Evolutionary conservation across 371 early-diverging fungal genomes (phyloP), one percentile per base, ranked within the genome.

Genomic region (Polyrhizophydium stewartii): DNA sequence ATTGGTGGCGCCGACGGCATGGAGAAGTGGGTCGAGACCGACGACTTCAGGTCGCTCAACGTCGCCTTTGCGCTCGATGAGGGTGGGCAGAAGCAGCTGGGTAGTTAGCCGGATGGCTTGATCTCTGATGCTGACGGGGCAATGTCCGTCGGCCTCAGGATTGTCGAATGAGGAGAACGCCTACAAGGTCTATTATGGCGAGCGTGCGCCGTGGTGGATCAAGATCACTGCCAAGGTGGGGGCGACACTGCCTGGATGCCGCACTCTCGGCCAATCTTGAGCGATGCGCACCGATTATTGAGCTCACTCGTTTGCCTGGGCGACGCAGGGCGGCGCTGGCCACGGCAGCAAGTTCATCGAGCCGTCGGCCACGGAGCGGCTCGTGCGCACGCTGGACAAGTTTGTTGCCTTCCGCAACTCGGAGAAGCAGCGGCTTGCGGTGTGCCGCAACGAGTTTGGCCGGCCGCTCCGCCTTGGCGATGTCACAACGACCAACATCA

Each of bases 31-130:
- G 77, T 86, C 35, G 72, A 84, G 56, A 80, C 79, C 24, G 66
- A 72, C 27, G 80, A 79, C 60, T 92, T 89, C 69, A 69, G 71
- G 55, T 66, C 65, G 10, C 77, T 92, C 33, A 88, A 89, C 52
- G 78, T 87, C 27, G 92, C 84, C n/a, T 85, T 91, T 69, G 85
- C 84, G 16, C 74, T 91, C 46, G 92, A 92, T 62, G 92, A 92
- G 61, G 92, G 71, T 46, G 46, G 30, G 16, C 38, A 37, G 10
- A 37, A 10, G 38, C 38, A 52, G 19, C 1, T n/a, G n/a, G n/a
- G n/a, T n/a, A n/a, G n/a, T n/a, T n/a, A n/a, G n/a, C n/a, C n/a
- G n/a, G 32, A 16, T 19, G 19, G 52, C 12, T 22, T 27, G 12
- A 19, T 52, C 52, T 52, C 25, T 12, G 16, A 16, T 52, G 52